Conservation (phyloP, 495 filamentous ascomycete species). For the Jackrogersella minutella region DNA sequence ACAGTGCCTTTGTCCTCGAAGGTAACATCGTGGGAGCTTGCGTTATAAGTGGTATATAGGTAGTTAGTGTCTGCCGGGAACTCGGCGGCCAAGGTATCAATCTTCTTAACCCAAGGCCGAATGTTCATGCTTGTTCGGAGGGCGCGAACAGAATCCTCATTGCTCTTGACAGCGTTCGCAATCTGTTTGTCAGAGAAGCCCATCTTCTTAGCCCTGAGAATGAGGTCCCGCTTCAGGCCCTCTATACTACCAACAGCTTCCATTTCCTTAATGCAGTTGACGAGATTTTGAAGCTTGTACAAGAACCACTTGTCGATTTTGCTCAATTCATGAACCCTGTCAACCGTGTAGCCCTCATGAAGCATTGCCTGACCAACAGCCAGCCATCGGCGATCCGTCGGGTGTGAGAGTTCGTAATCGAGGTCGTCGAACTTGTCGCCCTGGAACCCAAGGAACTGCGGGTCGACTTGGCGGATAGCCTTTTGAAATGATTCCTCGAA, state of each 20-base stretch:
- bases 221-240: conserved; percentile 83
- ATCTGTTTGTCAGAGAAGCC: conserved; percentile 98
- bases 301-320: conserved; percentile 99
- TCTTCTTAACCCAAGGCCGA: conserved; percentile 93
- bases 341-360: conserved; percentile 92
- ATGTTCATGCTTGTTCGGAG: conserved; percentile 86
- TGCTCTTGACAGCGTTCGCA: conserved; percentile 79
- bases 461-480: conserved; percentile 95
- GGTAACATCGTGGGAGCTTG: conserved; percentile 90
- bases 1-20: conserved; percentile 94
- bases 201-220: conserved; percentile 93
- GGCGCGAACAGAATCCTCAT: conserved; percentile 89
- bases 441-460: conserved; percentile 90
- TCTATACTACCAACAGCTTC: conserved; percentile 87
- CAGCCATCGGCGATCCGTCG: conserved; percentile 94
- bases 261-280: conserved; percentile 85
- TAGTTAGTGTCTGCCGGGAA: conserved; percentile 99
- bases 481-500: conserved; percentile 99
- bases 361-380: conserved; percentile 98
- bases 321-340: conserved; percentile 87
- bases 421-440: conserved; percentile 93
- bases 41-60: conserved; percentile 98
- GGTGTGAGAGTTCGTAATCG: conserved; percentile 88
- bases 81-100: conserved; percentile 95
- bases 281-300: conserved; percentile 96